Evolutionary conservation across 140 eudicot species (phyloP).

Genomic region (Bidens hawaiensis): DNA sequence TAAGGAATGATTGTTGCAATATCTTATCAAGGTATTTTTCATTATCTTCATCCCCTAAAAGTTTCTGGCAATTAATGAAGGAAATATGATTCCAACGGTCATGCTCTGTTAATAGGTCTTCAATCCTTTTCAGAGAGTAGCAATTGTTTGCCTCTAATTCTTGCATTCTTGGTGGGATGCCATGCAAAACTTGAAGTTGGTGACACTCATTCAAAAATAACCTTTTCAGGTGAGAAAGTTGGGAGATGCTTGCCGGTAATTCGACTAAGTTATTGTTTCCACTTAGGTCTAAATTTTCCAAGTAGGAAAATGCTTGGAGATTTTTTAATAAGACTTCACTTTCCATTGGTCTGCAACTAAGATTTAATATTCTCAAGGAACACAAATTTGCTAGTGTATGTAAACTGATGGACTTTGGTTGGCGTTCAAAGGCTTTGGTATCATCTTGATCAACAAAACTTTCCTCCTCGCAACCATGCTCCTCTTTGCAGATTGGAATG

Average conservation of each 20-base stretch:
- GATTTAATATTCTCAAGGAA: background rate
- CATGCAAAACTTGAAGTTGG: constrained; percentile 1
- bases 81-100: background rate
- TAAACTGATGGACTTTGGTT: background rate
- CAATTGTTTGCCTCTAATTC: background rate
- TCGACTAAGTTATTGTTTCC: background rate
- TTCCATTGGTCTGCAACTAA: background rate
- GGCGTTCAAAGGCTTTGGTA: too few relatives aligned
- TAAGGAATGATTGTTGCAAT: background rate
- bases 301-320: background rate
- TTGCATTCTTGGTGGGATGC: constrained; percentile 9
- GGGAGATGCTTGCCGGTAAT: constrained; percentile 4
- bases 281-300: background rate
- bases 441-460: too few relatives aligned
- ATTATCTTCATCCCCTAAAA: background rate
- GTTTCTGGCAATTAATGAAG: background rate
- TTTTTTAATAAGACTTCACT: background rate
- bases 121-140: background rate
- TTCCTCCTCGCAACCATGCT: too few relatives aligned
- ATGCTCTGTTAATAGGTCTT: background rate
- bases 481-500: too few relatives aligned
- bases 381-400: background rate
- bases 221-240: background rate
- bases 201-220: background rate
- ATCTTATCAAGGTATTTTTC: background rate